phyloP scores from a whole-genome alignment of 2,329 filamentous ascomycete species.

The Niveomyces coronatus region DNA sequence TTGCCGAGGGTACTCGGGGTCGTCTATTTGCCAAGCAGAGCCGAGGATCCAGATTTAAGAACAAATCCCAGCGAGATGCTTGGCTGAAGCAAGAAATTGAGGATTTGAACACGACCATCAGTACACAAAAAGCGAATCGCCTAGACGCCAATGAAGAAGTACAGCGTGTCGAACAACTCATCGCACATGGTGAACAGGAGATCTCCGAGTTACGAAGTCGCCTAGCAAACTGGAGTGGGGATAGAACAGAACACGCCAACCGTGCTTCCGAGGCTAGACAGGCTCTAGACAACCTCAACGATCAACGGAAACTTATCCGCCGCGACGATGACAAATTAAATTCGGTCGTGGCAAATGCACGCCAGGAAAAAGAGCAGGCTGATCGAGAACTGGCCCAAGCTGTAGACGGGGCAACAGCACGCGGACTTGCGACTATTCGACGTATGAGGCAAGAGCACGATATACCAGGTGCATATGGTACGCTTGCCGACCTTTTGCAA shows the following conservation, averaged over 20 bases:
- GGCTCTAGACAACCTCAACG: conserved; percentile 64
- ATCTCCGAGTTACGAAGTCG: conserved; percentile 59
- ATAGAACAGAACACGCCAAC: conserved; percentile 61
- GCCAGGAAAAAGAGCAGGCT: conserved; percentile 65
- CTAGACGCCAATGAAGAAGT: conserved; percentile 82
- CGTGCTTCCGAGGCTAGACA: conserved; percentile 71
- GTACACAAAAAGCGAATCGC: conserved; percentile 72
- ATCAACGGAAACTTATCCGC: conserved; percentile 79
- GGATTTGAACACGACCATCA: conserved; percentile 65
- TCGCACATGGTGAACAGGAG: conserved; percentile 61
- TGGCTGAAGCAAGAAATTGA: conserved; percentile 74
- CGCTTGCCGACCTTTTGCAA: conserved; percentile 83
- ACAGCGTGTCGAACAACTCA: conserved; percentile 56
- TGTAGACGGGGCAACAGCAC: conserved; percentile 82
- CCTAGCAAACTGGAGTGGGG: conserved; percentile 69
- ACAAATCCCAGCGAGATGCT: conserved; percentile 77
- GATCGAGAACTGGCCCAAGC: conserved; percentile 70
- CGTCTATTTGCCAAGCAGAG: conserved; percentile 88
- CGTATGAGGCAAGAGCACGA: conserved; percentile 70
- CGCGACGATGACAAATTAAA: conserved; percentile 83
- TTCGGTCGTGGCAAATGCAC: conserved; percentile 64
- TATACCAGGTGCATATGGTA: conserved; percentile 82
- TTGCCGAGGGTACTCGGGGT: conserved; percentile 63
- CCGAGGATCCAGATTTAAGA: conserved; percentile 76
- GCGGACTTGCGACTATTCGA: conserved; percentile 78